Base-by-base conservation (phyloP, 768 basidiomycete species). In the Collybia sordida region DNA sequence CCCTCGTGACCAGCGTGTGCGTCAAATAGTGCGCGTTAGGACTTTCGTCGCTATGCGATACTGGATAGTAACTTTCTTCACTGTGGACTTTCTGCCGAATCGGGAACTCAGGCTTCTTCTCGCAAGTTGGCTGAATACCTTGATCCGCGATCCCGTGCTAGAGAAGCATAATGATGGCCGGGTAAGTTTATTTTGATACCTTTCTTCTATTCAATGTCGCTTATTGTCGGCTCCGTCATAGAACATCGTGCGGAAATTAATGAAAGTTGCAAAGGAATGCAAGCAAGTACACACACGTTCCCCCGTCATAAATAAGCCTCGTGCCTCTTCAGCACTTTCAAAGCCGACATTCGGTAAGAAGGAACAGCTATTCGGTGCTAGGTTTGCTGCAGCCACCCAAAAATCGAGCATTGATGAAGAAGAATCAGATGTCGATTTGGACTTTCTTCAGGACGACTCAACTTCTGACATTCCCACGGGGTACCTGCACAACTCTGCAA, bases 41-140 rank as follows among this genome's bases (percentile, higher is more conserved):
- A 95, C 93, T 9, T 94, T 93, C 63, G 88, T 92, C 25, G 91
- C 92, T 4, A 83, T 95, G 47, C 80, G 91, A 37, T 92, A 92
- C 61, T 97, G 94, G 93, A 65, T 96, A 39, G 70, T 92, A 60
- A 93, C 91, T 6, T 95, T 95, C 66, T 96, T 95, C 65, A 79
- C 78, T 43, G 87, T 90, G 55, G 93, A 97, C 64, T 96, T 95
- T 61, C 68, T 93, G 51, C 85, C 88, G 37, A 86, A 90, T 67
- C 79, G 83, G 51, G 89, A 88, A 58, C 67, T 96, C 60, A 76
- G 93, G 57, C 62, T 84, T 22, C 64, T 87, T 37, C 72, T 94
- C 41, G 82, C 90, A 15, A 76, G 79, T 41, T 95, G 91, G 90
- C 61, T 96, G 50, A 97, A 96, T 65, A 70, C 80, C n/a, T 66